Base-by-base conservation (phyloP, 495 filamentous ascomycete genomes). In the Cryomyces minteri region DNA sequence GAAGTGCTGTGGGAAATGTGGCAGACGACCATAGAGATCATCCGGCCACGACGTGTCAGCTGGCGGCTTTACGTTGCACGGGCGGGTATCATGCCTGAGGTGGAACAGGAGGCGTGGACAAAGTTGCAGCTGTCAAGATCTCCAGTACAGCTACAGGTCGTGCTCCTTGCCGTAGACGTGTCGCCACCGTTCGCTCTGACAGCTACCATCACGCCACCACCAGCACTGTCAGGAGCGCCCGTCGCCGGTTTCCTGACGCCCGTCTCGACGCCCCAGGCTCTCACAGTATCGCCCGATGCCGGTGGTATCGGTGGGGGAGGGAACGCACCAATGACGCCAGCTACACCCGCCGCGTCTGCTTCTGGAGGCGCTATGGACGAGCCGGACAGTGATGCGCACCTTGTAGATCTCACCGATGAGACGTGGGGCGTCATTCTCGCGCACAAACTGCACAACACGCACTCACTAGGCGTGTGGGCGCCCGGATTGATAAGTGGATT, bases 21-120 rank as follows among this genome's bases (percentile, higher is more conserved):
- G 88, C 73, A 74, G 32, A 80, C 80, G 18, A 94, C 88, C 0
- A 68, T 76, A 28, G 81, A 82, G 41, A 75, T 94, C 25, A 73
- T 94, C 39, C 73, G 80, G 2, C 65, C 63, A 7, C 69, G 71
- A 47, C 80, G 77, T 50, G 76, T 84, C 6, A 72, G 77, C 10
- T 94, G 88, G 88, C 77, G 80, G 33, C 58, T 96, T 7, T 73
- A 85, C 43, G 63, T 98, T 44, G 78, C 79, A 9, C 82, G 79
- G 58, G 77, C 76, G 28, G 79, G 79, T 5, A 66, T 71, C 8
- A 79, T 92, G 65, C 74, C 82, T 31, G 64, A 69, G 34, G 74
- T 81, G n/a, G 88, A 94, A 58, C 59, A 79, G 33, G 79, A 87
- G 67, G 65, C 43, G 69, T 71, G 45, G 53, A 62, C 29, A 65